Evolutionary conservation across 1,139 yeast genomes (phyloP), one percentile per base, ranked within the genome.

Genomic region (Saccharomyces hybrid): DNA sequence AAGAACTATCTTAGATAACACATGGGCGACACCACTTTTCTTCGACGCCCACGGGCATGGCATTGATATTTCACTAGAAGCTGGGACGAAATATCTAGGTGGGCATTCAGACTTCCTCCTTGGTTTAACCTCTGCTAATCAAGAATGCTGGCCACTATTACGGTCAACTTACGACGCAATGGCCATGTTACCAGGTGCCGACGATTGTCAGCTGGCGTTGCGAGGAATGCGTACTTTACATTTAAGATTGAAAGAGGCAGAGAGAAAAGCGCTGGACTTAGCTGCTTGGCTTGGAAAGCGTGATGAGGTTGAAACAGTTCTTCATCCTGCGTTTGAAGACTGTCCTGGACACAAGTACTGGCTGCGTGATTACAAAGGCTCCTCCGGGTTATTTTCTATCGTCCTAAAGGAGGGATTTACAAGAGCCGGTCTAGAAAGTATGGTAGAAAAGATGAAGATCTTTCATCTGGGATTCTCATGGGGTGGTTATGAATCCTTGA

Each of bases 21-120:
- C 58, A 16, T 56, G 58, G 58, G 58, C 58, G 21, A 56, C 56
- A 11, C 56, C 58, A 26, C 29, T 56, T 19, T 54, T 56, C 48
- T 56, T 54, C 44, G 48, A 51, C 41, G 55, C 56, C 6, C 58
- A 56, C 24, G 49, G 34, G 2, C 49, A 49, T 50, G 58, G 58
- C 4, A 51, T 56, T n/a, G 58, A 56, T 47, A 48, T 56, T 7
- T 51, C 58, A 5, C 38, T 56, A 9, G 56, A 56, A 47, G 56
- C 58, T 27, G 58, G 58, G 14, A 54, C 58, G 14, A 56, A 56
- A 32, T 56, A 56, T 32, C 31, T 56, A 3, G 58, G 58, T 11
- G 58, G 58, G n/a, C 58, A 56, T 24, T 56, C 58, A 1, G 58
- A 56, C 29, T 26, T 56, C 4, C 55, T 56, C 9, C 31, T 56